phyloP scores from a whole-genome alignment of 495 filamentous ascomycete genomes.

The Hypoxylon intermedium region DNA sequence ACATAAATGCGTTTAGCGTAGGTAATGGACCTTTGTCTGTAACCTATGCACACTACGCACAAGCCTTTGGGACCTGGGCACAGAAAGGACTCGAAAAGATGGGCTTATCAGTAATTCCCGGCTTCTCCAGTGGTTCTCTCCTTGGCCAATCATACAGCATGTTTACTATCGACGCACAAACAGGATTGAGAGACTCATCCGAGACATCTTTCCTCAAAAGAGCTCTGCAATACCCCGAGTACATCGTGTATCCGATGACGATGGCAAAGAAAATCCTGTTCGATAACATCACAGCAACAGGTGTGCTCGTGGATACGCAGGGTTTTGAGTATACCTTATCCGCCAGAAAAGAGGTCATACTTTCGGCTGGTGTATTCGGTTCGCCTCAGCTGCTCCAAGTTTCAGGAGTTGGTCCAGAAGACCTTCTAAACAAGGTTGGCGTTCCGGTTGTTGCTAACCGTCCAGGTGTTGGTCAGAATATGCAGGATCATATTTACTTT shows the following conservation, averaged over 20 bases:
- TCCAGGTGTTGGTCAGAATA: slow-evolving; percentile 59
- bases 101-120: slow-evolving; percentile 42
- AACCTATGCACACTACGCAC: slow-evolving; percentile 30
- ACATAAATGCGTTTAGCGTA: slow-evolving; percentile 25
- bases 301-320: slow-evolving; percentile 19
- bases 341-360: slow-evolving; percentile 53
- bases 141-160: slow-evolving; percentile 40
- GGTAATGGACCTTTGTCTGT: slow-evolving; percentile 30
- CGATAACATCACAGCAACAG: slow-evolving; percentile 22
- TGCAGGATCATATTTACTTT: slow-evolving; percentile 53
- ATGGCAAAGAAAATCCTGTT: slow-evolving; percentile 50
- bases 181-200: slow-evolving; percentile 33
- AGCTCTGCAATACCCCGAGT: slow-evolving; percentile 35
- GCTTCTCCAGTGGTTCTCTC: slow-evolving; percentile 47
- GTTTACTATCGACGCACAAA: slow-evolving; percentile 39
- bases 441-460: slow-evolving; percentile 53
- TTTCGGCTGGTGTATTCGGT: slow-evolving; percentile 55
- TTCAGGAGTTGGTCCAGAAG: slow-evolving; percentile 58
- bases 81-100: slow-evolving; percentile 43
- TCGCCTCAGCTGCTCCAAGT: slow-evolving; percentile 62
- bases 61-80: slow-evolving; percentile 45
- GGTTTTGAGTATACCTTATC: slow-evolving; percentile 21
- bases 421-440: slow-evolving; percentile 43
- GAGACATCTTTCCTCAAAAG: slow-evolving; percentile 33
- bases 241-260: slow-evolving; percentile 43